A percentile compares a stretch with the other conserved stretches of the same genome.
Conservation (phyloP, 345 rosid species). For the Gossypium sturtianum region DNA sequence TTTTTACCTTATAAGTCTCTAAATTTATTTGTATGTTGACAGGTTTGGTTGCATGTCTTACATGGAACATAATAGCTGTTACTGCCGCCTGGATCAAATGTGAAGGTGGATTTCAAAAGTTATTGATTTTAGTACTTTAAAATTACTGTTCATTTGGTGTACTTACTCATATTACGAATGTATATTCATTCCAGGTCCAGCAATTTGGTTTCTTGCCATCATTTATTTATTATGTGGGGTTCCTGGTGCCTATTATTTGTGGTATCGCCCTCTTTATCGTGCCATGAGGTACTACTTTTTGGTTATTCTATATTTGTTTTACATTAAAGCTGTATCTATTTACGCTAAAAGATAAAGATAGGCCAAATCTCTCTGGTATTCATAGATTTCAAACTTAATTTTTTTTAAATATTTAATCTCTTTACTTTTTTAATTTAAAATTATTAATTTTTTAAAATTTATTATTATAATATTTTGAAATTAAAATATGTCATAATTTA, state of each 20-base stretch:
- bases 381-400: too few relatives aligned
- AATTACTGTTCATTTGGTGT: not conserved
- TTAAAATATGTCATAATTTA: too few relatives aligned
- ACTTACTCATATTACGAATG: not conserved
- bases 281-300: constrained; percentile 73
- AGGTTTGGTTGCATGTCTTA: constrained; percentile 73
- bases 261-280: constrained; percentile 97
- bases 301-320: not conserved
- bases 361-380: too few relatives aligned
- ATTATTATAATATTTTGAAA: too few relatives aligned
- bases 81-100: constrained; percentile 90
- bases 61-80: constrained; percentile 88
- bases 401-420: too few relatives aligned
- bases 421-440: too few relatives aligned
- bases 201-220: constrained; percentile 91
- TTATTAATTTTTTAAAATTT: too few relatives aligned
- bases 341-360: too few relatives aligned
- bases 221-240: constrained; percentile 82
- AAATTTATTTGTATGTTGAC: constrained; percentile 18
- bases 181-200: constrained; percentile 48
- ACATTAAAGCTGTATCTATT: not conserved
- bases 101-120: constrained; percentile 48
- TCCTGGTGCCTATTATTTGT: constrained; percentile 83
- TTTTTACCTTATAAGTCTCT: not conserved
- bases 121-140: not conserved